A percentile compares a stretch with the other conserved stretches of the same genome.
Conservation (phyloP, 352 stramenopile species). For the Thalassiosira exigua region DNA sequence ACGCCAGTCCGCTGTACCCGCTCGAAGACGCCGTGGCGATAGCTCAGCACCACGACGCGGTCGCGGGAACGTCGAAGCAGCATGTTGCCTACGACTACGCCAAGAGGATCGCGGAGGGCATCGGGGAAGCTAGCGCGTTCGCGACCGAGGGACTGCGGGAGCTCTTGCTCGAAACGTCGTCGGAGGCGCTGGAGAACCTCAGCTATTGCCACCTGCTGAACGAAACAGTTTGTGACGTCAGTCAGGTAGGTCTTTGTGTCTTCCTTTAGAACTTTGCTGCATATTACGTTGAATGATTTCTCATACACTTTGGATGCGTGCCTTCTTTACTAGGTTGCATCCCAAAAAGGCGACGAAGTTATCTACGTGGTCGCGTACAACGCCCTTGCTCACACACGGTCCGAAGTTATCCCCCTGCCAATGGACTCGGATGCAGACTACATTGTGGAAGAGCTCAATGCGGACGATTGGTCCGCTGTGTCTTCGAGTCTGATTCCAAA, state of each 20-base stretch:
- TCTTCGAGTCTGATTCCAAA: conserved; percentile 42
- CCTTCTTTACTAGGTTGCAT: too few relatives aligned
- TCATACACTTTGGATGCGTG: too few relatives aligned
- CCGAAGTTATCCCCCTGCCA: conserved; percentile 76
- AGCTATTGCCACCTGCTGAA: conserved; percentile 86
- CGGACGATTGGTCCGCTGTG: conserved; percentile 35
- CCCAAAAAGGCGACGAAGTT: conserved; percentile 66
- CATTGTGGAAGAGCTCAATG: conserved; percentile 35
- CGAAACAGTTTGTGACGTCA: conserved; percentile 90
- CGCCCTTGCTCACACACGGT: conserved; percentile 65
- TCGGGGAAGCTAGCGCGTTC: conserved; percentile 63
- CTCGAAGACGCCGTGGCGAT: conserved; percentile 91
- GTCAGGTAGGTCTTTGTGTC: conserved; percentile 62
- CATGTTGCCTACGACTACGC: conserved; percentile 95
- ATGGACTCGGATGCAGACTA: conserved; percentile 63
- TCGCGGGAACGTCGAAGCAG: conserved; percentile 95
- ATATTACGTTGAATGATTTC: too few relatives aligned
- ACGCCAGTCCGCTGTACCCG: conserved; percentile 49
- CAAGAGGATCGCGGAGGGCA: conserved; percentile 89
- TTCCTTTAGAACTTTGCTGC: too few relatives aligned
- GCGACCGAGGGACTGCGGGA: conserved; percentile 58
- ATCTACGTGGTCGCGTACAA: conserved; percentile 86
- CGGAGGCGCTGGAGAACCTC: conserved; percentile 52
- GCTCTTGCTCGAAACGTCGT: conserved; percentile 55
- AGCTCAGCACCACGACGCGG: conserved; percentile 95